Percentiles rank a stretch among this genome's conserved stretches.
Evolutionary conservation across 1,139 yeast genomes (phyloP).

Genomic region (Geotrichum siamense): DNA sequence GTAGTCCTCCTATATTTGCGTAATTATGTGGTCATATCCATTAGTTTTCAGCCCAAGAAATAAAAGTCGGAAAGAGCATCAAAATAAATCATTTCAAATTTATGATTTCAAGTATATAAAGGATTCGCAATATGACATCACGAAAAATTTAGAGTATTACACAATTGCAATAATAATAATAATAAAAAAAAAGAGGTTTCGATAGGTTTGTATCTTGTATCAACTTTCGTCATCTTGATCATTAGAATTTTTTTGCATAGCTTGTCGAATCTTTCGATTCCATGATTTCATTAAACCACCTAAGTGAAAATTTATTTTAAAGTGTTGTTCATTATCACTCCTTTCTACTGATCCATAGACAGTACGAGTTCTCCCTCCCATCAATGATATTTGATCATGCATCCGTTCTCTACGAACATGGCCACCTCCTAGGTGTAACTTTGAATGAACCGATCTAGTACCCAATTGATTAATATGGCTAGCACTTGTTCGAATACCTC

Average conservation of each 20-base stretch:
- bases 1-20: too few species aligned
- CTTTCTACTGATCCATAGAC: background rate
- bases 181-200: too few species aligned
- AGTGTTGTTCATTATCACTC: background rate
- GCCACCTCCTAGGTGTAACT: constrained; percentile 5
- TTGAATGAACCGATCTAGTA: background rate
- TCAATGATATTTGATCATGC: constrained; percentile 6
- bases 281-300: background rate
- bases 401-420: constrained; percentile 2
- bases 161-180: too few species aligned
- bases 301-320: background rate
- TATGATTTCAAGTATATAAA: too few species aligned
- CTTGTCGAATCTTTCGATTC: background rate
- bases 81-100: too few species aligned
- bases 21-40: too few species aligned
- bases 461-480: background rate
- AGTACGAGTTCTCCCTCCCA: background rate
- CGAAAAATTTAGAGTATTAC: too few species aligned
- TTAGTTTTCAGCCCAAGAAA: too few species aligned
- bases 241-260: background rate
- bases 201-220: too few species aligned
- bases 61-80: too few species aligned
- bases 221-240: too few species aligned
- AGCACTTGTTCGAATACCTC: constrained; percentile 1
- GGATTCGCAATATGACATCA: too few species aligned